Percentiles rank a stretch among this genome's conserved stretches.
Conservation (phyloP, 2,329 filamentous ascomycete species). For the Xylaria sp. region DNA sequence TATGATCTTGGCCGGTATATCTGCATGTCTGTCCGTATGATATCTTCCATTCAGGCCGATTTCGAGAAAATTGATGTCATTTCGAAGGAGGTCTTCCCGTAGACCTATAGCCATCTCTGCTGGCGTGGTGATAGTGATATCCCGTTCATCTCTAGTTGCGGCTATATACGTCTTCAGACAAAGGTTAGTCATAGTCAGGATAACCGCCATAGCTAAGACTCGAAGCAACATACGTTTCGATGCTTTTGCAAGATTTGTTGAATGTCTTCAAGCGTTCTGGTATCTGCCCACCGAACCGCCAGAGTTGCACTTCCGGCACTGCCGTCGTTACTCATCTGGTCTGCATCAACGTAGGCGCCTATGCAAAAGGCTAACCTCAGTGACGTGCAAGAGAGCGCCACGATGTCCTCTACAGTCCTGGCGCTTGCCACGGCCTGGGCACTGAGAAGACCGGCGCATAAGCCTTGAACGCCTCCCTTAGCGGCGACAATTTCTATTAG, state of each 20-base stretch:
- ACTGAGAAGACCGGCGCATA: constrained; percentile 17
- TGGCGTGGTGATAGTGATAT: constrained; percentile 17
- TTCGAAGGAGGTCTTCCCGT: background rate
- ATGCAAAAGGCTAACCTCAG: constrained; percentile 19
- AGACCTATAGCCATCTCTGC: background rate
- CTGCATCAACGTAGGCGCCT: constrained; percentile 18
- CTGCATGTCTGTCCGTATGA: constrained; percentile 2
- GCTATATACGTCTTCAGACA: constrained; percentile 21
- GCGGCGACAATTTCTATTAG: constrained; percentile 24
- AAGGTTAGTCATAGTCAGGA: background rate
- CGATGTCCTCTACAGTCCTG: background rate
- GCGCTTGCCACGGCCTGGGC: constrained; percentile 26
- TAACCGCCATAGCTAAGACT: background rate
- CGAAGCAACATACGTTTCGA: constrained; percentile 9
- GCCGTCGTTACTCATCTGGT: constrained; percentile 2
- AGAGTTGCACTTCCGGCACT: background rate
- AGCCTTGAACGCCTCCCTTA: constrained; percentile 28
- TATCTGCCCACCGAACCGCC: constrained; percentile 12
- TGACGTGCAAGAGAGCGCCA: constrained; percentile 21
- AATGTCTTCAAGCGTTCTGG: constrained; percentile 7
- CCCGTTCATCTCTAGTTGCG: constrained; percentile 19
- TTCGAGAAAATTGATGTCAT: constrained; percentile 4
- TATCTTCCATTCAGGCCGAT: constrained; percentile 15
- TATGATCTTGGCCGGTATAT: constrained; percentile 19
- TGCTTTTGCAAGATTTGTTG: constrained; percentile 9